These are phyloP conservation scores for Nicotiana tabacum DNA, from an alignment of 257 asterid species.

Conservation along the genomic window DNA sequence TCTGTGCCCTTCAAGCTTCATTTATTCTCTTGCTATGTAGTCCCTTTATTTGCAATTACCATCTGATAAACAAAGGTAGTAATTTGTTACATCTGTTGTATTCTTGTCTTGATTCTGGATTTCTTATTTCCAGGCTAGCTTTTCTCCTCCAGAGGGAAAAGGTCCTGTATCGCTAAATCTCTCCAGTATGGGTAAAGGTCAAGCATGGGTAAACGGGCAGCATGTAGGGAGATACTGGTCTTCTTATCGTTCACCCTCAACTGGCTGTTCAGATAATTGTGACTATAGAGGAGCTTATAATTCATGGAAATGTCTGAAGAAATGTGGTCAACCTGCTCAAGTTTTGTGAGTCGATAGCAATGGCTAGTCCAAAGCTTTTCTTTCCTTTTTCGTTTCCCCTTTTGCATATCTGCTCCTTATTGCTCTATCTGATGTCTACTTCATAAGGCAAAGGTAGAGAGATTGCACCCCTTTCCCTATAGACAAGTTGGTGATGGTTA, in stretches of 20 bases:
- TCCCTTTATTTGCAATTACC: neutral
- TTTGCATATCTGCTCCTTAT: too few relatives aligned
- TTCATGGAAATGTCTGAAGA: constrained; percentile 56
- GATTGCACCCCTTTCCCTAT: too few relatives aligned
- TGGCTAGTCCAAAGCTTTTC: neutral
- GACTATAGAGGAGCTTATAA: constrained; percentile 73
- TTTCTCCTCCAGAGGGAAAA: constrained; percentile 55
- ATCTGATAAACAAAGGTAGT: neutral
- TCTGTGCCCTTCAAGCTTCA: neutral
- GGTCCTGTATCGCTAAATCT: constrained; percentile 57
- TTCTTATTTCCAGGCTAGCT: constrained; percentile 35
- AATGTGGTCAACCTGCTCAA: constrained; percentile 85
- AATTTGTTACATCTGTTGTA: neutral
- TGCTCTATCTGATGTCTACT: too few relatives aligned
- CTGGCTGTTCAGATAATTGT: constrained; percentile 60
- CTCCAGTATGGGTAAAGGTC: constrained; percentile 73
- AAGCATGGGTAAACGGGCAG: constrained; percentile 72
- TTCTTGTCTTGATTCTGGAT: constrained; percentile 10
- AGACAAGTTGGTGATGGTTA: too few relatives aligned
- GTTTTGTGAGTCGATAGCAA: constrained; percentile 36
- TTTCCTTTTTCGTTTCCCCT: neutral
- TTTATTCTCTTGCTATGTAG: neutral
- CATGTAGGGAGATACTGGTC: constrained; percentile 75
- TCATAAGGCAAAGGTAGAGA: too few relatives aligned
- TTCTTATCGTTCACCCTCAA: constrained; percentile 59